These are phyloP conservation scores for Penicillium freii DNA, from an alignment of 2,329 filamentous ascomycete species.

Conservation along the genomic window DNA sequence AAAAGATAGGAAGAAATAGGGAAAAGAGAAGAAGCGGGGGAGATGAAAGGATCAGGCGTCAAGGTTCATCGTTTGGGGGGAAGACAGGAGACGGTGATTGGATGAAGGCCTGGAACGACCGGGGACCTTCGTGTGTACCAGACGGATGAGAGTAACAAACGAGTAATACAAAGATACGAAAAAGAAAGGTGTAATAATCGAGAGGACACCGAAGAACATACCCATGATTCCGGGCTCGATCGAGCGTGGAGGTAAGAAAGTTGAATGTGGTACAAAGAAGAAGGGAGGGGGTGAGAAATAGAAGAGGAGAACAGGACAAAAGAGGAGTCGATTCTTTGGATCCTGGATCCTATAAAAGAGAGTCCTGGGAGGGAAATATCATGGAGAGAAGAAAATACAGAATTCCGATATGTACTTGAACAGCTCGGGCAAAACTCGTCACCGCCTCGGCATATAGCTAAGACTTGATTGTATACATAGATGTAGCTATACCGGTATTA, in stretches of 20 bases:
- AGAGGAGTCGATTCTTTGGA: neutral
- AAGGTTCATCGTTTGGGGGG: slow-evolving; percentile 19
- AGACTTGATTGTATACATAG: neutral
- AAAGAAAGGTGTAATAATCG: slow-evolving; percentile 9
- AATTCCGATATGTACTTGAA: slow-evolving; percentile 1
- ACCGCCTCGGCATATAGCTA: slow-evolving; percentile 3
- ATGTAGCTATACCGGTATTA: neutral
- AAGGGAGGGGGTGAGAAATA: neutral
- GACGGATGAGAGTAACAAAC: slow-evolving; percentile 15
- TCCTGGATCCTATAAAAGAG: neutral
- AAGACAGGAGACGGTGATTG: slow-evolving; percentile 19
- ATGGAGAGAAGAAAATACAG: slow-evolving; percentile 4
- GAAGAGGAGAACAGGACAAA: neutral
- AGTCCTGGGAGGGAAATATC: neutral
- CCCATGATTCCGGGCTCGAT: slow-evolving; percentile 22
- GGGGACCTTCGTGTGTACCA: slow-evolving; percentile 23
- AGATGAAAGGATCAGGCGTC: slow-evolving; percentile 21
- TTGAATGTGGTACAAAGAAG: slow-evolving; percentile 8
- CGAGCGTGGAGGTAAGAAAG: slow-evolving; percentile 8
- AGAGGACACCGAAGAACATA: slow-evolving; percentile 13
- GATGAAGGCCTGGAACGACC: slow-evolving; percentile 19
- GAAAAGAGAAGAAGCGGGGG: slow-evolving; percentile 11
- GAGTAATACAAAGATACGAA: slow-evolving; percentile 23
- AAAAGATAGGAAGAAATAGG: slow-evolving; percentile 11
- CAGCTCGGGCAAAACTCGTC: slow-evolving; percentile 5